A percentile compares a stretch with the other conserved stretches of the same genome.
These are phyloP conservation scores for Capronia coronata DNA, from an alignment of 2,329 filamentous ascomycete species.

Conservation along the genomic window DNA sequence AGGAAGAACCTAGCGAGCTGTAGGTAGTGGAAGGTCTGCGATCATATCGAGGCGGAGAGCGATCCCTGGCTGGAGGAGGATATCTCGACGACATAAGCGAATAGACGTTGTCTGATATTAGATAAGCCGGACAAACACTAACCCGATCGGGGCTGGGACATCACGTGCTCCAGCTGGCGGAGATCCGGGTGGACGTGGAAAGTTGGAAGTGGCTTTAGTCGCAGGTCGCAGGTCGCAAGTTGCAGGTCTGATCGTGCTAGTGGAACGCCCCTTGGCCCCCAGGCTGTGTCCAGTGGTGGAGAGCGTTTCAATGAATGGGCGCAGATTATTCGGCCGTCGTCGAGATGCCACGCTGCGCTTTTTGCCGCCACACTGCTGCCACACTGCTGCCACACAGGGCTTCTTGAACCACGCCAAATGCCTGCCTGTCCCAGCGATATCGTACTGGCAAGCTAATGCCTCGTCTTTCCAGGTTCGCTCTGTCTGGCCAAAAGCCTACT, in stretches of 20 bases:
- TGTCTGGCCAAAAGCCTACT: slow-evolving; percentile 1
- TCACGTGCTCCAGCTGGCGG: not conserved
- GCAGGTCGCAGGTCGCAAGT: not conserved
- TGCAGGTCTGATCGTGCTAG: not conserved
- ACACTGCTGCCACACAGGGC: not conserved
- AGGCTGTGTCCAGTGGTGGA: not conserved
- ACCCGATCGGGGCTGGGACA: not conserved
- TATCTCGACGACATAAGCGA: slow-evolving; percentile 21
- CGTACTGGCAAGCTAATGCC: slow-evolving; percentile 1
- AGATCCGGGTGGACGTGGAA: not conserved
- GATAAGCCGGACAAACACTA: slow-evolving; percentile 1
- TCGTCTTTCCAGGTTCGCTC: not conserved
- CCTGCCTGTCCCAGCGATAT: not conserved
- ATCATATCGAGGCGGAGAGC: slow-evolving; percentile 64
- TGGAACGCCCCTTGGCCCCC: not conserved
- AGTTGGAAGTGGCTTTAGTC: too few relatives aligned
- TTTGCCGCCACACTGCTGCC: not conserved
- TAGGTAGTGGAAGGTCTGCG: slow-evolving; percentile 62
- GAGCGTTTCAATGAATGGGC: not conserved
- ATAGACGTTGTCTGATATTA: not conserved
- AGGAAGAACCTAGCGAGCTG: slow-evolving; percentile 48
- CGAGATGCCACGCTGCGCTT: not conserved
- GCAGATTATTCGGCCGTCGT: not conserved
- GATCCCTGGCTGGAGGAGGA: slow-evolving; percentile 61
- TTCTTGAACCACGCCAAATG: not conserved